These are phyloP conservation scores for Platanthera guangdongensis DNA, from an alignment of 106 monocot genomes.

Conservation along the genomic window DNA sequence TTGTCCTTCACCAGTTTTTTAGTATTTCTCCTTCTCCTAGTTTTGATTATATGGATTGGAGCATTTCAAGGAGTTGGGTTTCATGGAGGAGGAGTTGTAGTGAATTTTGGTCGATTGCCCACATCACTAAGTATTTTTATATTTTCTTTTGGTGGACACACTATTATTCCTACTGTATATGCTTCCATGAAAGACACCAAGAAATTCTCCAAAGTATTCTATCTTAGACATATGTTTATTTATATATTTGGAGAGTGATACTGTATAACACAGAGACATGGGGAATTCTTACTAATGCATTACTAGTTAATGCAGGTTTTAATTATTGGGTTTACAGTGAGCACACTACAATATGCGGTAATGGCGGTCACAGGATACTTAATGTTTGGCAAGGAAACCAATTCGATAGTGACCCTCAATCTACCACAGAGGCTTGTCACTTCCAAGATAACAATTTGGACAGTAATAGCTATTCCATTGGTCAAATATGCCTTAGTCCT, in stretches of 20 bases:
- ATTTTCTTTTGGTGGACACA: not conserved
- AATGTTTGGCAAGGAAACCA: not conserved
- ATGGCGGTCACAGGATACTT: not conserved
- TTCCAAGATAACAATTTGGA: not conserved
- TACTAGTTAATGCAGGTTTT: not conserved
- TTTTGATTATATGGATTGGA: not conserved
- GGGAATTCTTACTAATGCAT: not conserved
- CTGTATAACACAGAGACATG: not conserved
- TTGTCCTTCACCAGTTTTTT: not conserved
- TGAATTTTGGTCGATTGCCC: not conserved
- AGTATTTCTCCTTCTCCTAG: not conserved
- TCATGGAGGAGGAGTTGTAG: not conserved
- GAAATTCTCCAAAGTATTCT: not conserved
- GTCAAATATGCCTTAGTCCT: not conserved
- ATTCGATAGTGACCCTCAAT: slow-evolving; percentile 7
- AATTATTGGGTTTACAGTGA: not conserved
- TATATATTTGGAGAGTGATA: too few relatives aligned
- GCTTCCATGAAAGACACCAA: not conserved
- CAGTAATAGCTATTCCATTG: not conserved
- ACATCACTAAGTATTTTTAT: not conserved
- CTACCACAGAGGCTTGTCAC: not conserved
- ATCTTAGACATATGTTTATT: too few relatives aligned
- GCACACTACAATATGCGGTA: not conserved
- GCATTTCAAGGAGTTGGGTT: slow-evolving; percentile 1
- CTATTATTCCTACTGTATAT: not conserved